Evolutionary conservation across 2,329 filamentous ascomycete genomes (phyloP), one percentile per base, ranked within the genome.

Genomic region (Talaromyces funiculosus): DNA sequence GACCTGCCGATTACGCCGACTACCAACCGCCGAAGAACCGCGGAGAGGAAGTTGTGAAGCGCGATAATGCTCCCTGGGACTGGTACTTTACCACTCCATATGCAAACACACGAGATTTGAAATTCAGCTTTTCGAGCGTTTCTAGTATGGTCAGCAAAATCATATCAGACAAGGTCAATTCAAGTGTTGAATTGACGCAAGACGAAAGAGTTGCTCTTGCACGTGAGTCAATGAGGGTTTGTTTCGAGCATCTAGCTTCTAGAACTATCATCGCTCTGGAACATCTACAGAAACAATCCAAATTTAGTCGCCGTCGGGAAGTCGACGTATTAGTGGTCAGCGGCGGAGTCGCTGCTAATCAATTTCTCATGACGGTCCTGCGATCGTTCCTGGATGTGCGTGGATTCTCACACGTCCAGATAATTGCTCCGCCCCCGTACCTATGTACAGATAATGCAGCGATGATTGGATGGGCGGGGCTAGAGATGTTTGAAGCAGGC

Each of bases 381-480:
- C 75, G 78, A 1, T 73, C 72, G n/a, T 83, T 80, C 55, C 77
- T 97, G 43, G 82, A 87, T 64, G 82, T 80, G n/a, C 83, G 88
- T 45, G 90, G 90, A 0, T 87, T 85, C 69, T 69, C 71, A 0
- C 67, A 84, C 64, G 72, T 95, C 29, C 67, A 80, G 10, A 73
- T 97, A 7, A 75, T 87, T 31, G 89, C 88, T 59, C 93, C 94
- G n/a, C 92, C 92, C 2, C 75, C 84, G 9, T 79, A 81, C 43
- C 80, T 93, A 57, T 97, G 94, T 71, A 97, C 91, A 0, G 94
- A 99, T 70, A 97, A 99, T 74, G 94, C 94, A 12, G 90, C 92
- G 53, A 99, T 99, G 94, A 92, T 97, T 71, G 93, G 89, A 1
- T 97, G 94, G 93, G 82, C 92, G 0, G 94, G 89, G 0, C 82